Base-by-base conservation (phyloP, 2,329 filamentous ascomycete species). In the Cercospora berteroae region DNA sequence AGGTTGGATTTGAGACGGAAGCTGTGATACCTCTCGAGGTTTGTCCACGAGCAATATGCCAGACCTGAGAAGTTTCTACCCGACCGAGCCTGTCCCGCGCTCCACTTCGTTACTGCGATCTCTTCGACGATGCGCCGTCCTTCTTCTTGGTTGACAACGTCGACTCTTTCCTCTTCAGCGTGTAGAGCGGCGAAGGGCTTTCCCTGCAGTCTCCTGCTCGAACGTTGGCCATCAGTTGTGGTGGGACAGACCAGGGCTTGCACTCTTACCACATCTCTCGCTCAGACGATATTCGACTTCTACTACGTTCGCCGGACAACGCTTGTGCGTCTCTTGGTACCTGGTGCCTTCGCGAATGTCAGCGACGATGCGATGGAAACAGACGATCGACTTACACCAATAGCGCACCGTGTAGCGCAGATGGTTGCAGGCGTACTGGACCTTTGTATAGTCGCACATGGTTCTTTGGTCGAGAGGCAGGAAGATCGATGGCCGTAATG, bases 391-490 rank as follows among this genome's bases (percentile, higher is more conserved):
- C 65, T 80, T 74, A 79, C 85, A 87, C 85, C 85, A 87, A 18
- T 83, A 83, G 70, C 83, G 80, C 56, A 87, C 85, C 8, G 83
- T 84, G 71, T 83, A 87, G 36, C 85, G 81, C 66, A 84, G 77
- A 76, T 88, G 85, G 60, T 81, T 81, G 77, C 85, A 88, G 48
- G 81, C 80, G 74, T 85, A 87, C 68, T 86, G 83, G 64, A 87
- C 85, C 76, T 87, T 83, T 23, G 83, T 87, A 71, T 87, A 87
- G 75, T 87, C 85, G 75, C 85, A 88, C 85, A 87, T 87, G 60
- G 63, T 77, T 69, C 25, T 59, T 23, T 33, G 56, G 20, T 18
- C 39, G 36, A 55, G 23, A 29, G 25, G 48, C 48, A 9, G n/a
- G 13, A 27, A 25, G 20, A 25, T 27, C 4, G 23, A 27, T 25